phyloP scores from a whole-genome alignment of 371 early-diverging fungal species.

The Smittium culicis region DNA sequence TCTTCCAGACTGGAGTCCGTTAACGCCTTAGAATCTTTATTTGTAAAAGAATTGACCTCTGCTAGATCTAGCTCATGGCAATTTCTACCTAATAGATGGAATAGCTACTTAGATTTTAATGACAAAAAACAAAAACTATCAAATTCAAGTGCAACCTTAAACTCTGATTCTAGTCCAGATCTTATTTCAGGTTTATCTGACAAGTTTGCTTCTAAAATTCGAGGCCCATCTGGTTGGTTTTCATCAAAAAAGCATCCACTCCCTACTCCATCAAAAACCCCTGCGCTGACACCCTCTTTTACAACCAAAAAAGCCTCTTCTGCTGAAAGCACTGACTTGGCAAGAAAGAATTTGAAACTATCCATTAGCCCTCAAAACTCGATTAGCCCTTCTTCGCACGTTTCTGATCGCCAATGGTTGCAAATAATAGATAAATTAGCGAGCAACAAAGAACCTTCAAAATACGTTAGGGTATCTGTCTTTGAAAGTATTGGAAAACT shows the following conservation, averaged over 20 bases:
- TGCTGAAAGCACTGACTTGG: too few species aligned
- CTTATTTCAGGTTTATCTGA: too few species aligned
- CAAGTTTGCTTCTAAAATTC: not conserved
- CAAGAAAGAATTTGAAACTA: too few species aligned
- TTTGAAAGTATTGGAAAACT: constrained; percentile 29
- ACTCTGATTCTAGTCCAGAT: too few species aligned
- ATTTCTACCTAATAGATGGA: constrained; percentile 6
- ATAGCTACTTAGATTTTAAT: not conserved
- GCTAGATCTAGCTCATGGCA: not conserved
- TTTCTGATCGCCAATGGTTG: constrained; percentile 29
- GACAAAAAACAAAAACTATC: not conserved
- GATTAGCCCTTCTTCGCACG: not conserved
- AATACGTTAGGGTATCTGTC: constrained; percentile 26
- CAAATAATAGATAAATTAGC: constrained; percentile 25
- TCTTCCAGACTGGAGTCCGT: too few species aligned
- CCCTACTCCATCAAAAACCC: too few species aligned
- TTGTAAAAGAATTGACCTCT: too few species aligned
- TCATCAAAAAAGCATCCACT: not conserved
- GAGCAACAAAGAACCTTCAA: constrained; percentile 28
- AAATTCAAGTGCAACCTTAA: too few species aligned
- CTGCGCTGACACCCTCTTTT: too few species aligned
- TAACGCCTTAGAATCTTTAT: too few species aligned
- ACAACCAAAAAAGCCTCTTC: too few species aligned
- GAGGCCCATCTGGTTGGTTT: not conserved
- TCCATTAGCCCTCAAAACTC: too few species aligned